Base-by-base conservation (phyloP, 1,139 yeast genomes). In the Candida pseudoviswanathii region DNA sequence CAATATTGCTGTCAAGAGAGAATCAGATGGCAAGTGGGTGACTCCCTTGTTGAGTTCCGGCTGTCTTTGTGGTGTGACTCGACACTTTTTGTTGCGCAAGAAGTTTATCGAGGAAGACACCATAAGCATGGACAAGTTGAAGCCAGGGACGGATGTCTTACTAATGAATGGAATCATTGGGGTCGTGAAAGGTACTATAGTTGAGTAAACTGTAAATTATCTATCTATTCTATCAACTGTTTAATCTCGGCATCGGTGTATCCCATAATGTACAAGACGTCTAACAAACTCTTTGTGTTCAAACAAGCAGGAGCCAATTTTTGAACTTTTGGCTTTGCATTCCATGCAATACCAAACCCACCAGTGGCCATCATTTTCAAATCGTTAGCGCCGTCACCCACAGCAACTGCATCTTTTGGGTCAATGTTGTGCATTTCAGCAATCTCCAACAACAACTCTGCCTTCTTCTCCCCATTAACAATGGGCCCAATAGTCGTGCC, bases 341-440 rank as follows among this genome's bases (percentile, higher is more conserved):
- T 88, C 95, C 97, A 95, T 0, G 99, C 99, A 51, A 95, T 78
- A 21, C 99, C 99, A 65, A 84, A 89, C 0, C 99, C 98, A 1
- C 97, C 97, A 21, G 71, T 82, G 3, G 76, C 80, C 98, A 95
- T 94, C 92, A 96, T 96, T 41, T 82, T 81, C 64, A 95, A 75
- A 68, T 95, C 99, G 61, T 95, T 95, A 26, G 98, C 96, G 31
- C 99, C 99, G 65, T 95, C 99, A 30, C 99, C 99, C 36, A 95
- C 89, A 38, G 98, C 98, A 45, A 89, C 86, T 0, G 86, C 82
- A 16, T 77, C 65, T 40, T 67, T 68, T 3, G 86, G 71, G 27
- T 81, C 82, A 31, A 92, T 77, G 3, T 68, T 68, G 56, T 89
- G 90, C 49, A 78, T 78, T 2, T 65, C 57, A 1, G 97, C 95